These are phyloP conservation scores for Citrus sp. DNA, from an alignment of 345 rosid genomes.

Conservation along the genomic window DNA sequence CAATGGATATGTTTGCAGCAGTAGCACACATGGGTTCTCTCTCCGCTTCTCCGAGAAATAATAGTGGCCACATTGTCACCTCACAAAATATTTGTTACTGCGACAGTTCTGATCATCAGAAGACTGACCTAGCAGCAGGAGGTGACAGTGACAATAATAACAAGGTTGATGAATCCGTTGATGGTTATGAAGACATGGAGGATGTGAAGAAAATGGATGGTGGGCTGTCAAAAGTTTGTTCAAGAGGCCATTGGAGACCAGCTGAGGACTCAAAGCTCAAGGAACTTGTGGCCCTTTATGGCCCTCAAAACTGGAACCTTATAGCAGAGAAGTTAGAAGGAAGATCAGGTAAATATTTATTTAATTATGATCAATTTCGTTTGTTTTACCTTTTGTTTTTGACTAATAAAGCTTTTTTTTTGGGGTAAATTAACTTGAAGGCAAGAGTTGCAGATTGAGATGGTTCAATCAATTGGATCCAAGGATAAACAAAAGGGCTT, in stretches of 20 bases:
- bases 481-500: slow-evolving; percentile 33
- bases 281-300: slow-evolving; percentile 41
- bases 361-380: not conserved
- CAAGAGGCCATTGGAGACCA: slow-evolving; percentile 46
- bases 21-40: slow-evolving; percentile 17
- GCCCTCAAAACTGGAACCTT: slow-evolving; percentile 46
- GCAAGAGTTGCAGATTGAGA: slow-evolving; percentile 52
- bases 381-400: not conserved
- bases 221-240: slow-evolving; percentile 22
- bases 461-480: slow-evolving; percentile 57
- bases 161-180: slow-evolving; percentile 3
- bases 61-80: not conserved
- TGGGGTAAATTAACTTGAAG: slow-evolving; percentile 8
- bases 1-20: slow-evolving; percentile 21
- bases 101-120: not conserved
- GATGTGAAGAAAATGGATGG: not conserved
- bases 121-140: not conserved
- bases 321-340: slow-evolving; percentile 41
- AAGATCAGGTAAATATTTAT: slow-evolving; percentile 34
- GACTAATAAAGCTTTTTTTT: not conserved
- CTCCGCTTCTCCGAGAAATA: not conserved
- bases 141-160: not conserved
- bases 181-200: slow-evolving; percentile 24
- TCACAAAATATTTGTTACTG: slow-evolving; percentile 6
- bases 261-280: slow-evolving; percentile 41